Conservation (phyloP, 192 early-diverging fungal species). For the Coemansia sp. region DNA sequence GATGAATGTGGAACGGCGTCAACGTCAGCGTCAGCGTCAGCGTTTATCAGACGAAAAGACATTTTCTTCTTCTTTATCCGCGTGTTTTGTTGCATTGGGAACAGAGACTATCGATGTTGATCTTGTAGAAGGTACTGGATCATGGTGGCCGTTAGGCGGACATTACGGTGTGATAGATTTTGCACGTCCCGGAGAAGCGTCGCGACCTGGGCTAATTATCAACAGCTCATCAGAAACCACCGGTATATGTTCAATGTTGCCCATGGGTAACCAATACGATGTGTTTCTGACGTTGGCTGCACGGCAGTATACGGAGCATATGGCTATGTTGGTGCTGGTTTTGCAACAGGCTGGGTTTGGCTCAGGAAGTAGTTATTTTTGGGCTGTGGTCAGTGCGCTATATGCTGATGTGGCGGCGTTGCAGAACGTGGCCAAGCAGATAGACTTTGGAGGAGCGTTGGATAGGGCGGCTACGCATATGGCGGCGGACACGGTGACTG, state of each 20-base stretch:
- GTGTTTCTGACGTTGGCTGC: slow-evolving; percentile 31
- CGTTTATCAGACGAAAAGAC: background rate
- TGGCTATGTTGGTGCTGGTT: slow-evolving; percentile 18
- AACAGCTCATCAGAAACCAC: slow-evolving; percentile 28
- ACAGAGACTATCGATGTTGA: slow-evolving; percentile 34
- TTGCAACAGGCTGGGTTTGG: slow-evolving; percentile 32
- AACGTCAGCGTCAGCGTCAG: background rate
- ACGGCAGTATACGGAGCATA: slow-evolving; percentile 37
- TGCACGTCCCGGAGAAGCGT: background rate
- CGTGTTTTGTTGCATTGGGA: slow-evolving; percentile 33
- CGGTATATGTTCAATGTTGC: slow-evolving; percentile 19
- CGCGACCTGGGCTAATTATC: slow-evolving; percentile 16
- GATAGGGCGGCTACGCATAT: slow-evolving; percentile 2
- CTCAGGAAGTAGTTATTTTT: slow-evolving; percentile 31
- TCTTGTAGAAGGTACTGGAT: slow-evolving; percentile 10
- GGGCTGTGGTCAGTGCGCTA: slow-evolving; percentile 28
- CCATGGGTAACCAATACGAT: slow-evolving; percentile 24
- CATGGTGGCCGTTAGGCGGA: slow-evolving; percentile 53
- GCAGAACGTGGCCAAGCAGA: slow-evolving; percentile 9
- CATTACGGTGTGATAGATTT: slow-evolving; percentile 33
- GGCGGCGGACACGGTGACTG: background rate
- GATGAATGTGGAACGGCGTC: slow-evolving; percentile 34
- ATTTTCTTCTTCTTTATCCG: background rate
- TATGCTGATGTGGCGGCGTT: slow-evolving; percentile 22
- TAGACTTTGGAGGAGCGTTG: slow-evolving; percentile 27